Base-by-base conservation (phyloP, 2,329 filamentous ascomycete genomes). In the Apiospora saccharicola region DNA sequence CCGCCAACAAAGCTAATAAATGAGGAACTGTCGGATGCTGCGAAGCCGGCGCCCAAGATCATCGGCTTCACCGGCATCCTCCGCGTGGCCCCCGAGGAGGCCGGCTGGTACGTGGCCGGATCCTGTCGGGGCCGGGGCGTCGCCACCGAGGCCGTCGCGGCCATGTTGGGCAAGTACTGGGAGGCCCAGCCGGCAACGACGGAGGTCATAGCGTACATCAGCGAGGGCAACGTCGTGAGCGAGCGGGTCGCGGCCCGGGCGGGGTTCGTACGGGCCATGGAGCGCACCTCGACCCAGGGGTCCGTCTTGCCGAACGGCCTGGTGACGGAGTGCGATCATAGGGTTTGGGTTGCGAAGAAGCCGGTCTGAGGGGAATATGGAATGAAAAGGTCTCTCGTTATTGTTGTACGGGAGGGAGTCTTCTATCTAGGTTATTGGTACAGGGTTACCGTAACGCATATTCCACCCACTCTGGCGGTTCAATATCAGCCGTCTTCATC, bases 161-260 rank as follows among this genome's bases (percentile, higher is more conserved):
- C 12, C 10, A 57, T 70, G 68, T n/a, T 70, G 68, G 16, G n/a
- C 7, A 34, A 47, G 26, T 70, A 70, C 34, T 70, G 68, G 68
- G n/a, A 22, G 22, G 34, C 68, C 4, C 49, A 30, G 30, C 68
- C 68, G 26, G 47, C 5, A 13, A n/a, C 49, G 46, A 1, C 19
- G 19, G 68, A 24, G 46, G 68, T 70, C 7, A 16, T 41, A 12
- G 68, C 68, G 10, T 57, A 44, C 12, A 70, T 70, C 47, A 14
- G 26, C 7, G 47, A n/a, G 46, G 68, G 47, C 30, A 57, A 70
- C 34, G 34, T 10, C 34, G 47, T 34, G 46, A 70, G 68, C 34
- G 46, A 57, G 22, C 10, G 34, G 19, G 47, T 57, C 34, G 68
- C 68, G 30, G 22, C 26, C 47, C 37, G 26, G 46, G 22, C 47